Base-by-base conservation (phyloP, 1,284 basidiomycete genomes). In the Cerrena zonata region DNA sequence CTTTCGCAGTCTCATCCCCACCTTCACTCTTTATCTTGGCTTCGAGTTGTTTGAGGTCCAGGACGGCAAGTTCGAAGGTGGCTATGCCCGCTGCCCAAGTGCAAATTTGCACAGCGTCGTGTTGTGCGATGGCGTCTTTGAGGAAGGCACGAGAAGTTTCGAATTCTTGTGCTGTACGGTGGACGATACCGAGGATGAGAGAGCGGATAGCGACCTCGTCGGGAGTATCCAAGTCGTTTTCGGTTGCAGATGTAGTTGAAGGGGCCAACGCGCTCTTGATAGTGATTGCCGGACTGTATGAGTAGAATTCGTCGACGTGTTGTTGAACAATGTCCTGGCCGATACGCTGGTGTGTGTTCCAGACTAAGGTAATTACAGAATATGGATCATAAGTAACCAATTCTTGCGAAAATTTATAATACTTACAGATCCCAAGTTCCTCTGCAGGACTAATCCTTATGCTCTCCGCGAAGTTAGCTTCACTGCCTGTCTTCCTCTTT, bases 181-280 rank as follows among this genome's bases (percentile, higher is more conserved):
- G 78, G 11, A 75, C 69, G 57, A 85, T 76, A 4, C 86, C 86
- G 13, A 89, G 72, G 4, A 89, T 73, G 2, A 89, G 74, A 0
- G 80, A 70, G 7, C 86, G 82, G 23, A 87, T 61, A 0, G 81
- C 85, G n/a, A 79, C 69, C 58, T 89, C 86, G 59, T 89, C 86
- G 0, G 79, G 66, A 0, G 81, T 85, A 60, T 86, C 82, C 19
- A 87, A 74, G 56, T 80, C 78, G 25, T 52, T 45, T 18, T 53
- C 22, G 25, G 22, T 27, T 21, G 51, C 38, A 25, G 52, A 30
- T 24, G 57, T 44, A 13, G 52, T 47, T 1, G 58, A 37, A 0
- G 43, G 34, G 50, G 67, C 64, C 58, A 70, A 61, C 27, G 66
- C 58, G 51, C 68, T 69, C 42, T 61, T 56, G 47, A 77, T 65